Percentiles rank a stretch among this genome's conserved stretches.
These are phyloP conservation scores for Cenchrus purpureus DNA, from an alignment of 176 grass and related monocot species.

Conservation along the genomic window DNA sequence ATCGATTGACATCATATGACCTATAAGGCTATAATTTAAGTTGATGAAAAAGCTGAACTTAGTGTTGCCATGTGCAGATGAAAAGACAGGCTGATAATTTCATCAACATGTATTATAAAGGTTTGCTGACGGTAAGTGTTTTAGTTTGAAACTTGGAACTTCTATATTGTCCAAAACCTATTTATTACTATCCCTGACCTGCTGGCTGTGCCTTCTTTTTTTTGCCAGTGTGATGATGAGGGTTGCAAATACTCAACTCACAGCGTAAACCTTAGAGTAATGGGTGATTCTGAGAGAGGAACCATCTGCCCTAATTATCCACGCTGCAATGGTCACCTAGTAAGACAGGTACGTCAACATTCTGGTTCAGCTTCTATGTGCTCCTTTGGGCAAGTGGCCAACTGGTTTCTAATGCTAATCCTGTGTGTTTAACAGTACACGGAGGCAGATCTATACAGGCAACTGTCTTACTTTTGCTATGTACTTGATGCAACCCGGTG, in stretches of 20 bases:
- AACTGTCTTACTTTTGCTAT: conserved; percentile 91
- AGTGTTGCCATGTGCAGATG: conserved; percentile 57
- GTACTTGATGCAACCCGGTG: conserved; percentile 71
- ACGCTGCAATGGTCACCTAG: conserved; percentile 75
- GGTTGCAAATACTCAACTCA: conserved; percentile 80
- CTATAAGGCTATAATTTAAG: conserved; percentile 14
- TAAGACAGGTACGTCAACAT: conserved; percentile 65
- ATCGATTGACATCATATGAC: not conserved
- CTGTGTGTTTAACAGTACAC: conserved; percentile 63
- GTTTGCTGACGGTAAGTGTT: conserved; percentile 73
- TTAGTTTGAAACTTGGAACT: conserved; percentile 17
- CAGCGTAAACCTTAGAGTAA: conserved; percentile 79
- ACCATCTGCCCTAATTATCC: conserved; percentile 89
- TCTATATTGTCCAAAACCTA: conserved; percentile 14
- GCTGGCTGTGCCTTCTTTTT: conserved; percentile 11
- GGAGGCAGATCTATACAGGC: conserved; percentile 87
- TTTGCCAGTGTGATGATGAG: conserved; percentile 84
- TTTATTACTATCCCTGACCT: conserved; percentile 26
- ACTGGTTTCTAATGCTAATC: conserved; percentile 37
- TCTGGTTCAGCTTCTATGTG: conserved; percentile 19
- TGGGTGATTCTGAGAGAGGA: conserved; percentile 86
- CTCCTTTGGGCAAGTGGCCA: conserved; percentile 2
- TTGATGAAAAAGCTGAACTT: conserved; percentile 29
- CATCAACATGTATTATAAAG: conserved; percentile 82
- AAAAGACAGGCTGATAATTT: conserved; percentile 97